Conservation (phyloP, 768 basidiomycete species). For the Tylopilus vinaceipallidus region DNA sequence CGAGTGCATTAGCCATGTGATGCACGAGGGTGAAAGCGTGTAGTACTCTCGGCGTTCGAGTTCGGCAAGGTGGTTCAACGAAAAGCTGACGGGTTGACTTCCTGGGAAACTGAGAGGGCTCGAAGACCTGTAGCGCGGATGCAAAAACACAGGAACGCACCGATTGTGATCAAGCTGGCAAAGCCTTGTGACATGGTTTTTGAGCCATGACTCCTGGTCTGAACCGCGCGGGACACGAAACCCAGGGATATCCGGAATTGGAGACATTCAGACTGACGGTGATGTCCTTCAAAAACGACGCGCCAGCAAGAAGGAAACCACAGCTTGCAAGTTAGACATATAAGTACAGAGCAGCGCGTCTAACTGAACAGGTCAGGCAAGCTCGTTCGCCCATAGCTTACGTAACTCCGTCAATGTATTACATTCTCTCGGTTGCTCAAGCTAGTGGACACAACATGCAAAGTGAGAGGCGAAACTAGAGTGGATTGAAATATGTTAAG, state of each 20-base stretch:
- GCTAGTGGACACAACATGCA: conserved; percentile 9
- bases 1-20: conserved; percentile 14
- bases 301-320: not conserved
- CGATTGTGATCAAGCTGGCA: conserved; percentile 65
- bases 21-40: not conserved
- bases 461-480: conserved; percentile 20
- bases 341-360: conserved; percentile 1
- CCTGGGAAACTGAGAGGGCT: conserved; percentile 76
- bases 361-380: too few species aligned
- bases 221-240: conserved; percentile 50
- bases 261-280: conserved; percentile 38
- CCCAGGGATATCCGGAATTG: conserved; percentile 74
- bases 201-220: conserved; percentile 66
- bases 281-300: not conserved
- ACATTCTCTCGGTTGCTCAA: conserved; percentile 4
- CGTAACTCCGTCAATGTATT: conserved; percentile 13
- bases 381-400: conserved; percentile 14
- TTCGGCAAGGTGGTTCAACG: conserved; percentile 60
- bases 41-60: conserved; percentile 80
- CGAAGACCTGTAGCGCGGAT: not conserved
- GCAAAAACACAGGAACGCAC: conserved; percentile 37
- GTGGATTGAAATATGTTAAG: conserved; percentile 25
- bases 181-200: conserved; percentile 55
- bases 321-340: not conserved
- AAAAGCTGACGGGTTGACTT: conserved; percentile 93